These are phyloP conservation scores for Fusarium sp. DNA, from an alignment of 2,329 filamentous ascomycete genomes.

Conservation along the genomic window DNA sequence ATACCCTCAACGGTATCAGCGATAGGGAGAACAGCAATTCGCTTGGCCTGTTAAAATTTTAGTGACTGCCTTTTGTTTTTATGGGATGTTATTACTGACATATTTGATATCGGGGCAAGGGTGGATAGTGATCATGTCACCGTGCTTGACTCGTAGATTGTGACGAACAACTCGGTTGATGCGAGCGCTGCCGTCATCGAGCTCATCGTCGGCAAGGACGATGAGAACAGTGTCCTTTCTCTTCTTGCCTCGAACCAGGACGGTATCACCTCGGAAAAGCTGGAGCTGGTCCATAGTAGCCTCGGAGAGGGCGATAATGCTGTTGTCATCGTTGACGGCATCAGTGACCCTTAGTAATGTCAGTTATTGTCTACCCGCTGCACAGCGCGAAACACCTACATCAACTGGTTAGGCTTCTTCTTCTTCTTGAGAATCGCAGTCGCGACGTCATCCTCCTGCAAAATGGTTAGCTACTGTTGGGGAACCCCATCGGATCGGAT, in stretches of 20 bases:
- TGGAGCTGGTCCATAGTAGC: conserved; percentile 99
- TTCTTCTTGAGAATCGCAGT: conserved; percentile 99
- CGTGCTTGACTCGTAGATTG: conserved; percentile 98
- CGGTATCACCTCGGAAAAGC: conserved; percentile 98
- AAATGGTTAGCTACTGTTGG: conserved; percentile 51
- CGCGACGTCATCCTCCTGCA: conserved; percentile 86
- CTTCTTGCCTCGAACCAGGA: conserved; percentile 99
- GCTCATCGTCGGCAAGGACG: conserved; percentile 95
- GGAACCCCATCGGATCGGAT: conserved; percentile 30
- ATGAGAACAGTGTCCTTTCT: conserved; percentile 98
- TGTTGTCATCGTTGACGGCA: conserved; percentile 99
- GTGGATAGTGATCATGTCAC: conserved; percentile 97
- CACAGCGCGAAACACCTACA: conserved; percentile 70
- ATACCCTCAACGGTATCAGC: conserved; percentile 98
- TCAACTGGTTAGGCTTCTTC: conserved; percentile 99
- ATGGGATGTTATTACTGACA: conserved; percentile 68
- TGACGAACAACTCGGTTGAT: conserved; percentile 99
- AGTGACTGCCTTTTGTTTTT: neutral
- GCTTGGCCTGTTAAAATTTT: conserved; percentile 79
- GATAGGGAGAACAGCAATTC: conserved; percentile 97
- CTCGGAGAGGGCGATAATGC: conserved; percentile 97
- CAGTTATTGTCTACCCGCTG: conserved; percentile 34
- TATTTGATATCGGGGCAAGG: conserved; percentile 99
- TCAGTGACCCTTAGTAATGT: conserved; percentile 84
- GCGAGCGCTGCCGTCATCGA: conserved; percentile 95